phyloP scores from a whole-genome alignment of 768 basidiomycete genomes.

The Lentinula raphanica region DNA sequence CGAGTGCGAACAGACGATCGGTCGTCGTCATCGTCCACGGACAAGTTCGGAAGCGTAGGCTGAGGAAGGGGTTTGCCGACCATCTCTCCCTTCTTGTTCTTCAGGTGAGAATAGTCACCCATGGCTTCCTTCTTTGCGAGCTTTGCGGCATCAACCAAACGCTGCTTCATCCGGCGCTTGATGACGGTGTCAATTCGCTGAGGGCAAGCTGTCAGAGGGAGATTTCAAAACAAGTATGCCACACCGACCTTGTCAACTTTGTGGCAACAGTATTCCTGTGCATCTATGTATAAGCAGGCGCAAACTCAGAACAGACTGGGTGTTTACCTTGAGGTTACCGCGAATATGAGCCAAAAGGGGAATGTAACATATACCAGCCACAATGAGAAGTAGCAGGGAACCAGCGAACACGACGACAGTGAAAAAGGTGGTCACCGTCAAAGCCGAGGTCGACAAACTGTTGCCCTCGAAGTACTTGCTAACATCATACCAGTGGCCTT shows the following conservation, averaged over 20 bases:
- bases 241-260: constrained; percentile 88
- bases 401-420: constrained; percentile 85
- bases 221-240: background rate
- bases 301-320: background rate
- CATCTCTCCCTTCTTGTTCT: constrained; percentile 87
- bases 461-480: constrained; percentile 78
- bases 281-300: background rate
- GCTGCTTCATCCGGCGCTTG: constrained; percentile 85
- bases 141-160: constrained; percentile 73
- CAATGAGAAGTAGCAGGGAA: constrained; percentile 72
- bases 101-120: constrained; percentile 87
- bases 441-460: constrained; percentile 69
- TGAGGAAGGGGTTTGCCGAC: constrained; percentile 80
- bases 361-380: constrained; percentile 85
- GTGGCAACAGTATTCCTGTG: constrained; percentile 94
- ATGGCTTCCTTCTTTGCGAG: constrained; percentile 87
- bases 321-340: constrained; percentile 86
- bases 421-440: constrained; percentile 86
- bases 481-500: constrained; percentile 60
- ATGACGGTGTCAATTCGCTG: constrained; percentile 92
- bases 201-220: constrained; percentile 7
- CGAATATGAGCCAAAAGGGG: constrained; percentile 95
- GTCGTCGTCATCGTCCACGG: constrained; percentile 77
- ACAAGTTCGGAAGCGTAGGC: constrained; percentile 90
- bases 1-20: constrained; percentile 53